Base-by-base conservation (phyloP, 257 asterid genomes). In the Plantago elongata region DNA sequence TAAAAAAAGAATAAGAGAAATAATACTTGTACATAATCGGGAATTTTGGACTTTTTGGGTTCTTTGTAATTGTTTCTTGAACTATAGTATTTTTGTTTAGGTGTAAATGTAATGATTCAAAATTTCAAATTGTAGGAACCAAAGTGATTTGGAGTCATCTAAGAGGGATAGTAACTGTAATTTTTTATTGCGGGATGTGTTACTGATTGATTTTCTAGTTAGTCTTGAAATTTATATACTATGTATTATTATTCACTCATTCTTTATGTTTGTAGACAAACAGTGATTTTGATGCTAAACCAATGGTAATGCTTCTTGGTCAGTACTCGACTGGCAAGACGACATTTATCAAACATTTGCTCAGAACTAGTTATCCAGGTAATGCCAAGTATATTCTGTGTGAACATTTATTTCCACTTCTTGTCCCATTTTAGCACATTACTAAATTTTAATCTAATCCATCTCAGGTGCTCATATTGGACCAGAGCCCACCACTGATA, bases 251-350 rank as follows among this genome's bases (percentile, higher is more conserved):
- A 17, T 16, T 43, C 11, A 72, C 74, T 55, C 68, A 47, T 59
- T 51, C 66, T 67, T 72, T 70, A 60, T 63, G 70, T 68, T 75
- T 72, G 63, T 40, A 85, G 94, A 62, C 83, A 60, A 84, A 83
- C 74, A 92, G 97, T 77, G 99, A 92, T 69, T 92, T 92, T 75
- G 99, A 92, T 76, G 95, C 97, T 65, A 89, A 89, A 79, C 97
- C 99, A 15, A 92, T 92, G 99, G 99, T 92, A 79, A 92, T 92
- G 99, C 87, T 92, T 61, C 73, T 92, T 86, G 99, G 99, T 64
- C 99, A 92, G 67, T 92, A 92, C 72, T 92, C 97, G 56, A 89
- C 99, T 4, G 99, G 99, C 59, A 92, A 92, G 76, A 92, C 99
- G 14, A 92, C 99, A 68, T 92, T 92, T 77, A 92, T 92, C 56